Conservation (phyloP, 768 basidiomycete genomes). For the Mycena olivaceomarginata region DNA sequence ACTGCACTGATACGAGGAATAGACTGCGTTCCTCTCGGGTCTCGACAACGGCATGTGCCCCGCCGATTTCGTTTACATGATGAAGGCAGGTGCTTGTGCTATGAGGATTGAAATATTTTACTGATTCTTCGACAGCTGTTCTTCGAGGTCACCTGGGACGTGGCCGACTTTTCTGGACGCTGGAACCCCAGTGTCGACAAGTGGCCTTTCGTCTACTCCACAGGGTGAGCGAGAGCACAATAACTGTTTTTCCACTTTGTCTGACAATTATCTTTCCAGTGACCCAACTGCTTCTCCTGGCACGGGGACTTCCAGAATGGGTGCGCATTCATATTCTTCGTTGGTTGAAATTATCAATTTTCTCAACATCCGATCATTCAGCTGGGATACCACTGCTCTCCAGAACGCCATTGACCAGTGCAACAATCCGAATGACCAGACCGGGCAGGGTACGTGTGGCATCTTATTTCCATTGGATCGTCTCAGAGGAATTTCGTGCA, state of each 20-base stretch:
- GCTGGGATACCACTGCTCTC: conserved; percentile 52
- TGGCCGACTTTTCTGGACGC: conserved; percentile 55
- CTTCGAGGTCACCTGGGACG: conserved; percentile 63
- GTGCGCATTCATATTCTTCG: not conserved
- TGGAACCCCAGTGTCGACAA: conserved; percentile 57
- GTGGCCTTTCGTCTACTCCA: conserved; percentile 69
- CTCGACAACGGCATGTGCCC: conserved; percentile 56
- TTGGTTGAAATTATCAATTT: conserved; percentile 43
- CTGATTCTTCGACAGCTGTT: not conserved
- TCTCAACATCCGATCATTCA: not conserved
- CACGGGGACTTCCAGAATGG: conserved; percentile 69
- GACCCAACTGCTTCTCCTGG: conserved; percentile 71
- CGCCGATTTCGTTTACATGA: conserved; percentile 59
- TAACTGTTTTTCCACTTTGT: not conserved
- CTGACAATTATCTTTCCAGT: conserved; percentile 50
- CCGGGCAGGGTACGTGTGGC: conserved; percentile 50
- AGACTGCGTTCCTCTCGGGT: conserved; percentile 20
- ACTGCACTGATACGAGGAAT: too few relatives aligned
- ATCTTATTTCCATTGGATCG: conserved; percentile 16
- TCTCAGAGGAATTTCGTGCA: not conserved
- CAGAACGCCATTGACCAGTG: conserved; percentile 69
- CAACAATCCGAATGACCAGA: conserved; percentile 61
- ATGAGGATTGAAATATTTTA: conserved; percentile 36
- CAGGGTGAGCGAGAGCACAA: conserved; percentile 53
- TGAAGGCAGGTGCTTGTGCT: conserved; percentile 48